Conservation (phyloP, 441 rosid species). For the Capsella rubella region DNA sequence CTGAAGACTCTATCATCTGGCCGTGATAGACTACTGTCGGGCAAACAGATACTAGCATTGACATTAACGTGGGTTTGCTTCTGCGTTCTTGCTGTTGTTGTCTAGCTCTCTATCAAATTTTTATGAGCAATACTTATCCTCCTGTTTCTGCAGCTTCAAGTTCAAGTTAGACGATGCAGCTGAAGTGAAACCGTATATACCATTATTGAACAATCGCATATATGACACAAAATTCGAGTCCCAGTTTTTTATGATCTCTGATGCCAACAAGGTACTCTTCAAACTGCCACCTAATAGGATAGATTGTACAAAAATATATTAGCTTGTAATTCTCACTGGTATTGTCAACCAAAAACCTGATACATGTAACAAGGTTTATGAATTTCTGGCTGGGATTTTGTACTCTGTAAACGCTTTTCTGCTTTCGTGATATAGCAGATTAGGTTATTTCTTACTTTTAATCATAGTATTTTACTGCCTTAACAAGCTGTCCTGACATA, state of each 20-base stretch:
- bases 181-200: constrained; percentile 85
- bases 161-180: constrained; percentile 96
- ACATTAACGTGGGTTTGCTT: constrained; percentile 72
- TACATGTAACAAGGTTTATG: constrained; percentile 1
- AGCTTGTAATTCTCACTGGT: constrained; percentile 26
- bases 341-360: constrained; percentile 12
- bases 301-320: constrained; percentile 14
- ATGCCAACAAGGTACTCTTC: constrained; percentile 80
- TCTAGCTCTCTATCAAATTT: constrained; percentile 26
- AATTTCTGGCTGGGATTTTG: constrained; percentile 12
- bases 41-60: constrained; percentile 90
- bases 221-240: constrained; percentile 98
- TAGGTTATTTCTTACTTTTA: constrained; percentile 20
- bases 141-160: constrained; percentile 73
- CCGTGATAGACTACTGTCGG: constrained; percentile 93
- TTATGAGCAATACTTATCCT: constrained; percentile 15
- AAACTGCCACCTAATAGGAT: constrained; percentile 26
- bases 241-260: constrained; percentile 95
- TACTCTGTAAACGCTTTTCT: constrained; percentile 14
- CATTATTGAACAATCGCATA: constrained; percentile 91
- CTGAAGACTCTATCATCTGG: constrained; percentile 68
- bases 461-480: constrained; percentile 11
- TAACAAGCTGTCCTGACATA: constrained; percentile 17
- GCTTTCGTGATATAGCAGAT: constrained; percentile 18
- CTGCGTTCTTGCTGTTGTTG: constrained; percentile 21